Evolutionary conservation across 352 stramenopile genomes (phyloP).

Genomic region (Globisporangium camurandrum): DNA sequence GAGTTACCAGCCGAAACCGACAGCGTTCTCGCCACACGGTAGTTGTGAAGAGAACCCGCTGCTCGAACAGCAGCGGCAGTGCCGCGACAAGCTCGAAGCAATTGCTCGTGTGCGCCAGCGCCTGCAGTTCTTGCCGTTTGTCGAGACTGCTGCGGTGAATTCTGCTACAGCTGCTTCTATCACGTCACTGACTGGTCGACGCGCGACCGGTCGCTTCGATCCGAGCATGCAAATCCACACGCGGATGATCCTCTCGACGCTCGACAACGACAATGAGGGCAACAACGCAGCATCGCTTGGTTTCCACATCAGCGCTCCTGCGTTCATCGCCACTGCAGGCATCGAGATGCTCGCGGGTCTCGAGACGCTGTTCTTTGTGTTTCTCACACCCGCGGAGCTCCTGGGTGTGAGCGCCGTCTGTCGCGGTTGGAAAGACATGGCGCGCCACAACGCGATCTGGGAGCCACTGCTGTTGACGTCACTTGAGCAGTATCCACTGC

Average conservation of each 20-base stretch:
- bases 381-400: slow-evolving; percentile 39
- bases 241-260: slow-evolving; percentile 42
- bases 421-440: slow-evolving; percentile 41
- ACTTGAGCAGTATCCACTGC: slow-evolving; percentile 57
- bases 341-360: slow-evolving; percentile 47
- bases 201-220: neutral
- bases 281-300: neutral
- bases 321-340: slow-evolving; percentile 10
- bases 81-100: slow-evolving; percentile 50
- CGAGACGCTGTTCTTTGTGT: slow-evolving; percentile 57
- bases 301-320: neutral
- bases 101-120: slow-evolving; percentile 36
- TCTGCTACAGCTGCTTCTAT: too few species aligned
- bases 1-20: slow-evolving; percentile 54
- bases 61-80: slow-evolving; percentile 40
- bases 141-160: neutral
- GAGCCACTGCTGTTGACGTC: slow-evolving; percentile 54
- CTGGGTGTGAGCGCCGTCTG: slow-evolving; percentile 42
- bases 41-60: slow-evolving; percentile 52
- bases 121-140: slow-evolving; percentile 33
- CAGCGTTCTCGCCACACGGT: slow-evolving; percentile 51
- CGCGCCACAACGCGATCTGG: slow-evolving; percentile 55
- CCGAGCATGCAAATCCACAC: slow-evolving; percentile 46
- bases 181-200: too few species aligned
- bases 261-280: slow-evolving; percentile 11